A percentile compares a stretch with the other conserved stretches of the same genome.
These are phyloP conservation scores for Boletus bicolor DNA, from an alignment of 768 basidiomycete genomes.

Conservation along the genomic window DNA sequence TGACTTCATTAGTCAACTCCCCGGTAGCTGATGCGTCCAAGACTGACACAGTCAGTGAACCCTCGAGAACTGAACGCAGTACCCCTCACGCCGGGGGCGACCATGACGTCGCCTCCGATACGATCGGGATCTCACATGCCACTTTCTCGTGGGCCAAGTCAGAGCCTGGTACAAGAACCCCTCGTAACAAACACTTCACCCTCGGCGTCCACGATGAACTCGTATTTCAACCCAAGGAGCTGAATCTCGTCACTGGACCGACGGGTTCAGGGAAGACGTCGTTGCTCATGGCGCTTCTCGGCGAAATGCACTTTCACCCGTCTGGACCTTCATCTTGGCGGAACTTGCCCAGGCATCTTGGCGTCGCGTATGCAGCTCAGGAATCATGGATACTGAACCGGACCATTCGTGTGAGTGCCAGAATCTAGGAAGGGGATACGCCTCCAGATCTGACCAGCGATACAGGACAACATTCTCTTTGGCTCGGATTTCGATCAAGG, in stretches of 20 bases:
- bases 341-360: constrained; percentile 61
- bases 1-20: not conserved
- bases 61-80: not conserved
- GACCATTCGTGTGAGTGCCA: constrained; percentile 50
- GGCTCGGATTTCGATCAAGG: constrained; percentile 3
- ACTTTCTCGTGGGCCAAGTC: constrained; percentile 9
- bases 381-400: constrained; percentile 84
- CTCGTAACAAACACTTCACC: constrained; percentile 39
- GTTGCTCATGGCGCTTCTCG: constrained; percentile 59
- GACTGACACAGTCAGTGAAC: constrained; percentile 1
- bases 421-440: too few species aligned
- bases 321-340: constrained; percentile 55
- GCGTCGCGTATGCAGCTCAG: constrained; percentile 78
- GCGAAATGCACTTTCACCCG: constrained; percentile 62
- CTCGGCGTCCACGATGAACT: constrained; percentile 52
- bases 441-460: not conserved
- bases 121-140: constrained; percentile 5
- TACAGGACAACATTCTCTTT: constrained; percentile 12
- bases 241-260: constrained; percentile 59
- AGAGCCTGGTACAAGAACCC: not conserved
- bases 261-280: constrained; percentile 64
- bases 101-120: not conserved
- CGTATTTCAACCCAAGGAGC: constrained; percentile 45
- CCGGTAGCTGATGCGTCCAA: not conserved
- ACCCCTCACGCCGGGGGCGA: not conserved